phyloP scores from a whole-genome alignment of 148 eudicot species.

The Pouteria glomerata region DNA sequence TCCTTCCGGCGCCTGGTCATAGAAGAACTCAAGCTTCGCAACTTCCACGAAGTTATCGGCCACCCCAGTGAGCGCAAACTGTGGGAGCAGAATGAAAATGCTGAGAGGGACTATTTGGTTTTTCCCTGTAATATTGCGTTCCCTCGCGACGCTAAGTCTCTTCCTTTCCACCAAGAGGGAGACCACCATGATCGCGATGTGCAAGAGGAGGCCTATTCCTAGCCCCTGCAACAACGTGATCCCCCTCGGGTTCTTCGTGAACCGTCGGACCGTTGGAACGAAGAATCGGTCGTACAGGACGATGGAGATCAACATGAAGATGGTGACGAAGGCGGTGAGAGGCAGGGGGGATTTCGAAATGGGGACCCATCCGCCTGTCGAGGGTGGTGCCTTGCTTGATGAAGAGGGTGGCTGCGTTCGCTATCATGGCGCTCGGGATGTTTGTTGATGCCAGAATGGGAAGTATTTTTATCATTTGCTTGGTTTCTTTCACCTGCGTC shows the following conservation, averaged over 20 bases:
- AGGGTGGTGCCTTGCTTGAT: slow-evolving; percentile 29
- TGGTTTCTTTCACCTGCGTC: slow-evolving; percentile 32
- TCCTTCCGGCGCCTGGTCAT: slow-evolving; percentile 32
- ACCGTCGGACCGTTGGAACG: slow-evolving; percentile 8
- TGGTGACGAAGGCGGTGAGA: slow-evolving; percentile 17
- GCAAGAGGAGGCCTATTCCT: slow-evolving; percentile 17
- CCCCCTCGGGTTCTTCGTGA: slow-evolving; percentile 23
- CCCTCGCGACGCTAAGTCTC: slow-evolving; percentile 19
- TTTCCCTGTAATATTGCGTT: slow-evolving; percentile 3
- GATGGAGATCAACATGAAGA: slow-evolving; percentile 16
- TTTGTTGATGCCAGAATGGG: slow-evolving; percentile 18
- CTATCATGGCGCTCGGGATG: slow-evolving; percentile 19
- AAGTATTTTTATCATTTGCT: slow-evolving; percentile 29
- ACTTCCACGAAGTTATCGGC: slow-evolving; percentile 20
- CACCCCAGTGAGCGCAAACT: slow-evolving; percentile 21
- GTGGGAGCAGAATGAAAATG: slow-evolving; percentile 23
- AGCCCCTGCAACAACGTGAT: slow-evolving; percentile 21
- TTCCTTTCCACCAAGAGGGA: slow-evolving; percentile 11
- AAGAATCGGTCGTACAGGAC: slow-evolving; percentile 18
- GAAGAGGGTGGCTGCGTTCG: slow-evolving; percentile 24
- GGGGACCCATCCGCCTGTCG: slow-evolving; percentile 19
- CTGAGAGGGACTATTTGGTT: slow-evolving; percentile 15
- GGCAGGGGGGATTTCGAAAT: slow-evolving; percentile 28
- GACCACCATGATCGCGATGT: slow-evolving; percentile 12
- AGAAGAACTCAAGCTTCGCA: slow-evolving; percentile 18